Evolutionary conservation across 441 rosid genomes (phyloP).

Genomic region (Dalechampia spathulata): DNA sequence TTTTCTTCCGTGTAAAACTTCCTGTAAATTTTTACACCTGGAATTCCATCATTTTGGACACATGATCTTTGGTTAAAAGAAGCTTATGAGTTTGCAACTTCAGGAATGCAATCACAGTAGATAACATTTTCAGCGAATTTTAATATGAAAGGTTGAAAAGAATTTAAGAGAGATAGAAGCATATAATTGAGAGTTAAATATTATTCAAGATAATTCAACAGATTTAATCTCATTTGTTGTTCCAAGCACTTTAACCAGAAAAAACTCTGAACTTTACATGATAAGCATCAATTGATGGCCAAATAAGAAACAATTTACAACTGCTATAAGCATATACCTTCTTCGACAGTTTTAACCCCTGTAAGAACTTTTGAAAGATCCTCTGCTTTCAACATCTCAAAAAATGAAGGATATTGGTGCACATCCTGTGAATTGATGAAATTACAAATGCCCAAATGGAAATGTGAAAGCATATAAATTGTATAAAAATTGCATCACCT

Average conservation of each 20-base stretch:
- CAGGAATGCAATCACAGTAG: not conserved
- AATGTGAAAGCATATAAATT: constrained; percentile 11
- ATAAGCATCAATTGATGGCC: not conserved
- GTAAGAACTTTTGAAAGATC: constrained; percentile 56
- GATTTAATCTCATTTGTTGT: not conserved
- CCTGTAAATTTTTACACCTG: constrained; percentile 60
- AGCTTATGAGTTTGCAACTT: not conserved
- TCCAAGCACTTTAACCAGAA: too few relatives aligned
- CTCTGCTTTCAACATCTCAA: constrained; percentile 56
- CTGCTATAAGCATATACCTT: constrained; percentile 35
- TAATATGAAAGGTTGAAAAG: too few relatives aligned
- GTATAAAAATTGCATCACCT: constrained; percentile 34
- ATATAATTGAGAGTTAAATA: too few relatives aligned
- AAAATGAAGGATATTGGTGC: constrained; percentile 40
- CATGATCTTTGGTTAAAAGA: not conserved
- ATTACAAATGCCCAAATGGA: constrained; percentile 8
- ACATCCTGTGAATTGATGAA: constrained; percentile 38
- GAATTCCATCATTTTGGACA: not conserved
- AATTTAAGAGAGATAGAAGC: too few relatives aligned
- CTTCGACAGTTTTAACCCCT: constrained; percentile 44
- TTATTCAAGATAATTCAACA: not conserved
- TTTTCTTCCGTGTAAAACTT: constrained; percentile 65
- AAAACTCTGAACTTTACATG: too few relatives aligned
- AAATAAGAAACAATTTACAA: not conserved
- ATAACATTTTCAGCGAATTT: not conserved